Evolutionary conservation across 108 stramenopile genomes (phyloP), one percentile per base, ranked within the genome.

Genomic region (Aurantiochytrium sp.): DNA sequence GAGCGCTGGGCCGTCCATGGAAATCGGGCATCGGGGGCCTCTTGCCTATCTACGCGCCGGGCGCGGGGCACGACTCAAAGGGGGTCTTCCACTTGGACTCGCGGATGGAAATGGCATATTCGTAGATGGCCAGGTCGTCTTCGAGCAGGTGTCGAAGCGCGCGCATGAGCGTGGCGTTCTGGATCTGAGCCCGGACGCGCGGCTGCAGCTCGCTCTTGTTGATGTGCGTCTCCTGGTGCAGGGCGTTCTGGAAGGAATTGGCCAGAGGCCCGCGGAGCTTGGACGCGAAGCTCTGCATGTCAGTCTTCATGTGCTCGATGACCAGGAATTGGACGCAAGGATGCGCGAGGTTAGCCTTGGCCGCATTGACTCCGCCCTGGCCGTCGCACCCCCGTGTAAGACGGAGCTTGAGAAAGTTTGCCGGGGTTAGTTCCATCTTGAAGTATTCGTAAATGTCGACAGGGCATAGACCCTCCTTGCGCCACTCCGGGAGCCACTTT

Each of bases 401-500:
- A 42, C 73, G 73, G 12, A 48, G 42, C 39, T 48, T 48, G 6
- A 81, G 45, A 81, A 81, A 48, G 30, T 81, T 81, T 41, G 73
- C 19, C 17, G 4, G 19, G 6, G 73, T 48, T 5, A 41, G 17
- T 48, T 48, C 42, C 39, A 48, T 48, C 24, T 48, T 48, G 45
- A 48, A 81, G 73, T 81, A 81, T 30, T 81, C 73, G 12, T 48
- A 81, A 24, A 81, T 81, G 45, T 41, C 30, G 6, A 81, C 42
- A 24, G 73, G 73, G 24, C 73, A 81, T 6, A 22, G 24, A 48
- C 73, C 73, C 10, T 17, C 36, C 39, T 48, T 41, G n/a, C 30
- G 21, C 73, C 73, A 81, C 45, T 81, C 73, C 2, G 73, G 73
- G 0, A 81, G 73, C 73, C 73, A 81, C 45, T 81, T 81, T 48